phyloP scores from a whole-genome alignment of 2,329 filamentous ascomycete genomes.

The Ambrosiella xylebori region DNA sequence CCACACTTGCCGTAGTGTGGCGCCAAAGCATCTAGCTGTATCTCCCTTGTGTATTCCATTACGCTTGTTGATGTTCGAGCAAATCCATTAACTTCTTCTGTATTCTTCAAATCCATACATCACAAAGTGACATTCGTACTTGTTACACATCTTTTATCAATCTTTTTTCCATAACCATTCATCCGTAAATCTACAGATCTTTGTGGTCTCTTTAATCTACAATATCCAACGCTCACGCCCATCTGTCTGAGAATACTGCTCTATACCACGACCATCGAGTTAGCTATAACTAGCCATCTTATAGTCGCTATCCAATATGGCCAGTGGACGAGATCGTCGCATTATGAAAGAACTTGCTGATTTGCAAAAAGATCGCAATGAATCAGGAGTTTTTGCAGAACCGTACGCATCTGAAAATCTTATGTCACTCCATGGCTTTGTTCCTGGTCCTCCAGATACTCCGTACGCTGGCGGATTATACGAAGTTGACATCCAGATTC shows the following conservation, averaged over 20 bases:
- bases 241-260: neutral
- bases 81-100: too few relatives aligned
- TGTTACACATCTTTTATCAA: neutral
- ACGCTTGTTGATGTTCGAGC: too few relatives aligned
- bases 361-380: slow-evolving; percentile 51
- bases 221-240: neutral
- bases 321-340: slow-evolving; percentile 37
- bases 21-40: neutral
- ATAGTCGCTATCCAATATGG: slow-evolving; percentile 20
- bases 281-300: neutral
- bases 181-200: neutral
- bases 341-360: slow-evolving; percentile 63
- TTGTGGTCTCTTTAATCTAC: too few relatives aligned
- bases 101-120: too few relatives aligned
- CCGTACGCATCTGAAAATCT: slow-evolving; percentile 51
- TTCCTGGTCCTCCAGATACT: slow-evolving; percentile 76
- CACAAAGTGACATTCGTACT: neutral
- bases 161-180: neutral
- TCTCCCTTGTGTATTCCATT: too few relatives aligned
- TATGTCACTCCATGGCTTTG: slow-evolving; percentile 66
- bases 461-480: slow-evolving; percentile 81
- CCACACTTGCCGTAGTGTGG: neutral
- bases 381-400: slow-evolving; percentile 58
- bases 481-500: slow-evolving; percentile 71
- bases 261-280: neutral